These are phyloP conservation scores for Linum trigynum DNA, from an alignment of 345 rosid genomes.

Conservation along the genomic window DNA sequence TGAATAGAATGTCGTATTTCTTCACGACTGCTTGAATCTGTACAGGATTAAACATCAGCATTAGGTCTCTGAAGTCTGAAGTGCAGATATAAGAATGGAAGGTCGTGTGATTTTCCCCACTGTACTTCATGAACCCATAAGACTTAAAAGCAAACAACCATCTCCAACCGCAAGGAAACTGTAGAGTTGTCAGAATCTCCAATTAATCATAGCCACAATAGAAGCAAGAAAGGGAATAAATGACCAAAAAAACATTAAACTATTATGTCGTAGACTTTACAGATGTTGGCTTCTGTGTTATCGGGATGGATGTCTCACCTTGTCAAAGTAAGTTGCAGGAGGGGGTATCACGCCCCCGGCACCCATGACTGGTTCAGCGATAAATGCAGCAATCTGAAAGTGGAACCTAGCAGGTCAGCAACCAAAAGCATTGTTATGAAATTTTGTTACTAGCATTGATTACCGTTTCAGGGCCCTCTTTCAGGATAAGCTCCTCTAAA, in stretches of 20 bases:
- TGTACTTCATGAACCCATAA: neutral
- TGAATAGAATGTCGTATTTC: constrained; percentile 78
- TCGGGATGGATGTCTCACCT: constrained; percentile 34
- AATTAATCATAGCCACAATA: no score
- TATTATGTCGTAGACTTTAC: no score
- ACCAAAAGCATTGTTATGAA: constrained; percentile 7
- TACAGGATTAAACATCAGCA: constrained; percentile 10
- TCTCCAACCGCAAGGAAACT: no score
- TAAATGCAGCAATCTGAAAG: constrained; percentile 85
- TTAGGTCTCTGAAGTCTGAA: neutral
- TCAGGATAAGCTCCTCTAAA: constrained; percentile 75
- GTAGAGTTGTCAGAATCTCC: no score
- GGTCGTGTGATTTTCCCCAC: neutral
- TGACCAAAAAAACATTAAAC: no score
- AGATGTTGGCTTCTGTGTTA: no score
- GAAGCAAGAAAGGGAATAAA: no score
- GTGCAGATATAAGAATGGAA: neutral
- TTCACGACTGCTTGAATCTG: constrained; percentile 89
- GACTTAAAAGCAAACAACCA: neutral
- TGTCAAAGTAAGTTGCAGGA: constrained; percentile 87
- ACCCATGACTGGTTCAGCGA: constrained; percentile 97
- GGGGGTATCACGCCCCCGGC: constrained; percentile 98
- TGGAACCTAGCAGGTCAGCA: constrained; percentile 14
- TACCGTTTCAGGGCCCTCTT: constrained; percentile 98
- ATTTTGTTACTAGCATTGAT: constrained; percentile 7